These are phyloP conservation scores for Kodamaea sagamina DNA, from an alignment of 805 yeast species.

Conservation along the genomic window DNA sequence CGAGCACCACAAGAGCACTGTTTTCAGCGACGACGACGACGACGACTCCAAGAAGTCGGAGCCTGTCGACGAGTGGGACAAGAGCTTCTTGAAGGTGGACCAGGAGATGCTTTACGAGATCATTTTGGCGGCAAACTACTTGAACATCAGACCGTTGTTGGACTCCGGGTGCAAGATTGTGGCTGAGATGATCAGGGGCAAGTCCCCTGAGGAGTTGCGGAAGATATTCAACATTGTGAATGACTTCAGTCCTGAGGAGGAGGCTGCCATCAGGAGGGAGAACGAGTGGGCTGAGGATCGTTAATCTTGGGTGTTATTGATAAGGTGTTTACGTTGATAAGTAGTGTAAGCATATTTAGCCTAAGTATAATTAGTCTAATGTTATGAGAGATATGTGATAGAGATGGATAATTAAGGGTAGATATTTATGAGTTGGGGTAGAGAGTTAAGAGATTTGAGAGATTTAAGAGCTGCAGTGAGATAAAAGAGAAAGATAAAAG, in stretches of 20 bases:
- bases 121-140: conserved; percentile 76
- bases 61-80: conserved; percentile 95
- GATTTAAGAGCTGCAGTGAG: too few species aligned
- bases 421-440: too few species aligned
- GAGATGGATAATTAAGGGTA: too few species aligned
- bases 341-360: too few species aligned
- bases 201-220: conserved; percentile 78
- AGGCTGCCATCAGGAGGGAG: conserved; percentile 83
- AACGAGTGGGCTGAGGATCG: conserved; percentile 93
- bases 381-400: too few species aligned
- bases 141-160: conserved; percentile 71
- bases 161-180: conserved; percentile 81
- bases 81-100: conserved; percentile 88
- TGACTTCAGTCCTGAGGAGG: conserved; percentile 85
- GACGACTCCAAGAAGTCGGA: conserved; percentile 85
- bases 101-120: conserved; percentile 86
- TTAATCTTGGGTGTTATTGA: conserved; percentile 24
- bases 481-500: too few species aligned
- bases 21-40: conserved; percentile 74
- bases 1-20: conserved; percentile 84
- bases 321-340: too few species aligned
- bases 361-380: too few species aligned
- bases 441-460: too few species aligned
- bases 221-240: conserved; percentile 78
- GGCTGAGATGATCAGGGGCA: conserved; percentile 81